Evolutionary conservation across 2,329 filamentous ascomycete species (phyloP).

Genomic region (Colletotrichum trifolii): DNA sequence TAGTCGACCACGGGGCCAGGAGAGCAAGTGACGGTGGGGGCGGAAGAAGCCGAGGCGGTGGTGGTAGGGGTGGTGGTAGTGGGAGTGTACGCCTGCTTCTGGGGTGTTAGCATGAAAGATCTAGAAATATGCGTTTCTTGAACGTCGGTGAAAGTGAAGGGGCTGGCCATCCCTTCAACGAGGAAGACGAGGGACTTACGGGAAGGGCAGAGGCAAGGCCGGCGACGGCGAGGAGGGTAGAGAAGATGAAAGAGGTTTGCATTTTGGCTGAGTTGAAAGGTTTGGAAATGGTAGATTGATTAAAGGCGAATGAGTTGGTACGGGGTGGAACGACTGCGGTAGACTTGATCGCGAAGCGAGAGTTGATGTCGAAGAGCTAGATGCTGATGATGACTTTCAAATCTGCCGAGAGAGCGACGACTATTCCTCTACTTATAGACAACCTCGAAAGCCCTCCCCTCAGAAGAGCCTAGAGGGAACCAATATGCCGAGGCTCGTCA

Average conservation of each 20-base stretch:
- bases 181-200: slow-evolving; percentile 5
- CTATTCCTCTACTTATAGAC: slow-evolving; percentile 21
- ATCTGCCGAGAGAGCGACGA: neutral
- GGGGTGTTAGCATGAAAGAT: neutral
- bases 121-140: neutral
- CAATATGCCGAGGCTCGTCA: neutral
- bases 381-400: slow-evolving; percentile 6
- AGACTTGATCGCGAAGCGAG: neutral
- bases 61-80: neutral
- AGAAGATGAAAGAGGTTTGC: slow-evolving; percentile 24
- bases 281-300: neutral
- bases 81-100: slow-evolving; percentile 1
- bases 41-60: neutral
- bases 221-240: slow-evolving; percentile 19
- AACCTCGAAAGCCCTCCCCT: neutral
- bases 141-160: neutral
- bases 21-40: slow-evolving; percentile 20
- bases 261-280: slow-evolving; percentile 16
- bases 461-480: neutral
- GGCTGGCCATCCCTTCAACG: neutral
- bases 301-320: neutral
- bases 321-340: slow-evolving; percentile 9
- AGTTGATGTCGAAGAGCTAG: slow-evolving; percentile 21
- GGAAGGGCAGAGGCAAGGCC: slow-evolving; percentile 16
- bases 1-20: slow-evolving; percentile 18